Evolutionary conservation across 768 basidiomycete species (phyloP).

Genomic region (Pisolithus albus): DNA sequence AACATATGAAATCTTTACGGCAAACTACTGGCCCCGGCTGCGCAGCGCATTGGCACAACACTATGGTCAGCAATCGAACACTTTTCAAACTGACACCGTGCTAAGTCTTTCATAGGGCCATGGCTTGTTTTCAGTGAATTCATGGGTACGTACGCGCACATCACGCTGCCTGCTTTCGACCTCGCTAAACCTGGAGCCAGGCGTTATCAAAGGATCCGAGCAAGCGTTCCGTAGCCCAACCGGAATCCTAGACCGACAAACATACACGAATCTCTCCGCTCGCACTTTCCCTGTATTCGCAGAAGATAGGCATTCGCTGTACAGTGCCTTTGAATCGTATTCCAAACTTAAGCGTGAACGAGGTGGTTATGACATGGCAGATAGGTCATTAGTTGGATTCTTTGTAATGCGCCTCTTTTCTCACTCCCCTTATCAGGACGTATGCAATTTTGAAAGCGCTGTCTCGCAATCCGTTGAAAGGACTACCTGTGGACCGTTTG

Average conservation of each 20-base stretch:
- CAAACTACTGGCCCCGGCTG: constrained; percentile 50
- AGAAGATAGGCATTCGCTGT: constrained; percentile 37
- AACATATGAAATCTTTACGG: constrained; percentile 38
- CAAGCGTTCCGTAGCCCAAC: constrained; percentile 27
- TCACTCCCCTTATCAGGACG: constrained; percentile 30
- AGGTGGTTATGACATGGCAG: constrained; percentile 45
- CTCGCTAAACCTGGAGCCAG: constrained; percentile 13
- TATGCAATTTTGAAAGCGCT: constrained; percentile 39
- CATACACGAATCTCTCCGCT: constrained; percentile 41
- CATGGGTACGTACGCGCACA: constrained; percentile 37
- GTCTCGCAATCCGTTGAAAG: constrained; percentile 10
- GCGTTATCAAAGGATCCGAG: constrained; percentile 59
- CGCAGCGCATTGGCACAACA: constrained; percentile 39
- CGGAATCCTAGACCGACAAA: constrained; percentile 33
- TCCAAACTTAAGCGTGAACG: constrained; percentile 32
- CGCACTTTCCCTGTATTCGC: constrained; percentile 49
- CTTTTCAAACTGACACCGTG: neutral
- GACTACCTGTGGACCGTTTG: constrained; percentile 48
- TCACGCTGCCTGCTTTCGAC: neutral
- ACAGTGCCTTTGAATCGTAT: constrained; percentile 47
- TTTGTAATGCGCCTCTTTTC: neutral
- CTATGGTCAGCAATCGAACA: constrained; percentile 30
- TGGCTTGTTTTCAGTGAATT: constrained; percentile 53
- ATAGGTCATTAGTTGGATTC: constrained; percentile 35
- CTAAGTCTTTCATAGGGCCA: constrained; percentile 35